Evolutionary conservation across 306 rosid genomes (phyloP).

Genomic region (Ormosia emarginata): DNA sequence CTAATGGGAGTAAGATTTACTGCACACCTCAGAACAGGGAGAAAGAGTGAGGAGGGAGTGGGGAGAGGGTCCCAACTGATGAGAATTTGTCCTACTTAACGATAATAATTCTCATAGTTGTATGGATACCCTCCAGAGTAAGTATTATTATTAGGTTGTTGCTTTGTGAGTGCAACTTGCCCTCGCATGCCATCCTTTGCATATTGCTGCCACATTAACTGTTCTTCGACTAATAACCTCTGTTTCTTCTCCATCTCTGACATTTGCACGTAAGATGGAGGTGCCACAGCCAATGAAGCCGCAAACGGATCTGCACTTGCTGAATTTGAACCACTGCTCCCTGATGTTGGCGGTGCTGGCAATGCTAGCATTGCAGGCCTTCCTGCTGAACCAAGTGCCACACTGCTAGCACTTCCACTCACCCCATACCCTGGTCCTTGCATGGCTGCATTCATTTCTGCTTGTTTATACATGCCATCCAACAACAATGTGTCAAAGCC

Average conservation of each 20-base stretch:
- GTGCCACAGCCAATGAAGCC: constrained; percentile 70
- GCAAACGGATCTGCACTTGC: constrained; percentile 64
- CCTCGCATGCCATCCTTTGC: constrained; percentile 70
- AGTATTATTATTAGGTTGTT: constrained; percentile 41
- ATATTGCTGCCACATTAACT: constrained; percentile 86
- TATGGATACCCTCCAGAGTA: constrained; percentile 57
- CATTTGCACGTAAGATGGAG: constrained; percentile 91
- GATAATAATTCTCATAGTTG: constrained; percentile 36
- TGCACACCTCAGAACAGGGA: not conserved
- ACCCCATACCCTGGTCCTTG: constrained; percentile 47
- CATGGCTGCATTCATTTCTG: constrained; percentile 31
- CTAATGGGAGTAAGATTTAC: not conserved
- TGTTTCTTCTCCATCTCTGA: constrained; percentile 94
- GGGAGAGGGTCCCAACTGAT: not conserved
- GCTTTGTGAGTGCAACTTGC: constrained; percentile 33
- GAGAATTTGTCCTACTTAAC: not conserved
- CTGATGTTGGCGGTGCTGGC: constrained; percentile 60
- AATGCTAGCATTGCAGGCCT: constrained; percentile 74
- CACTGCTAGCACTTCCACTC: constrained; percentile 82
- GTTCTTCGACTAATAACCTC: constrained; percentile 71
- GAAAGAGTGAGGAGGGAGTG: not conserved
- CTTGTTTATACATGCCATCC: constrained; percentile 81
- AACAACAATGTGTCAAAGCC: constrained; percentile 71
- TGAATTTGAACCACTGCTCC: not conserved
- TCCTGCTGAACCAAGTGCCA: constrained; percentile 80